Base-by-base conservation (phyloP, 805 yeast genomes). In the Ogataea trehaloabstinens region DNA sequence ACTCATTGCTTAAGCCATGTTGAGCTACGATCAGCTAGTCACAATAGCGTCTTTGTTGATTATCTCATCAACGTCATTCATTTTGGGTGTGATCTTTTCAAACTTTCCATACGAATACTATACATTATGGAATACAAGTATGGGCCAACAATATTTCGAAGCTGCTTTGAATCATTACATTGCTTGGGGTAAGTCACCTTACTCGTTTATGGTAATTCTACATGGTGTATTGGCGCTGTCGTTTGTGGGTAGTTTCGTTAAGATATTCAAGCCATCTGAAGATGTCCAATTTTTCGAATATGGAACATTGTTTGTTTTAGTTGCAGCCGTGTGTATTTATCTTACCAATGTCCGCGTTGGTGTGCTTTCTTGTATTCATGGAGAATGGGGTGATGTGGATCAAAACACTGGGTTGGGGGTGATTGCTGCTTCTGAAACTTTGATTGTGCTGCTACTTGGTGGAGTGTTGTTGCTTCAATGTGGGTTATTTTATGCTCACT, bases 341-440 rank as follows among this genome's bases (percentile, higher is more conserved):
- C 68, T 91, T 54, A 84, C 96, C 46, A 93, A 93, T 67, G 70
- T 91, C 50, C 76, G 87, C 56, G 78, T 85, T 37, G 98, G 98
- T 38, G 69, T 82, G 28, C 74, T 74, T 50, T 77, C 90, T 40
- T 77, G 87, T 38, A 52, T 78, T 19, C 63, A 74, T 41, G 90
- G 89, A 31, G 70, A 78, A 44, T 91, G 98, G 98, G 98, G 96
- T 49, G 98, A 91, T 36, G 95, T 93, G 35, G 86, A 85, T 54
- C 79, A 76, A 59, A 71, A 72, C 44, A 86, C 95, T 17, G 98
- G 98, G 21, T 65, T 91, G 54, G 87, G 86, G 48, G 96, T 93
- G 28, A 77, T 93, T 55, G 96, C 93, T 28, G 97, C 98, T 4
- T 81, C 93, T 20, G 82, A 83, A 63, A 74, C 83, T 27, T 82